Conservation (phyloP, 192 early-diverging fungal species). For the Podila clonocystis region DNA sequence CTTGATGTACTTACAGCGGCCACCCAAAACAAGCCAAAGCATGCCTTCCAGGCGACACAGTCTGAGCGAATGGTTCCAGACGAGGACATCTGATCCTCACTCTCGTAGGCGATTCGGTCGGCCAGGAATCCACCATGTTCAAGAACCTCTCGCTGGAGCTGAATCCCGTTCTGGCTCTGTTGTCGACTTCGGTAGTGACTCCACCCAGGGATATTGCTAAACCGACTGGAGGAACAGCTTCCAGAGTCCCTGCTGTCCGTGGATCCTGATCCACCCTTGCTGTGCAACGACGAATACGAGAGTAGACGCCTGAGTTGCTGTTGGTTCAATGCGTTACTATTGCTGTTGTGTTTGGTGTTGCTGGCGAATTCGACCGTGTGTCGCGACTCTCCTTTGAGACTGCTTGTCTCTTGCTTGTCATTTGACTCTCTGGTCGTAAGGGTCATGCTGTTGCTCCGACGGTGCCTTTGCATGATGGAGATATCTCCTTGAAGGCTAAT, state of each 20-base stretch:
- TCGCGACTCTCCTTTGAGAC: background rate
- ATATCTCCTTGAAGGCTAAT: background rate
- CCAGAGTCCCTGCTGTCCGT: background rate
- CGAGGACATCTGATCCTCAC: background rate
- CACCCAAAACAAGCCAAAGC: conserved; percentile 39
- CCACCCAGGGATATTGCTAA: conserved; percentile 23
- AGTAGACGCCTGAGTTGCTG: conserved; percentile 14
- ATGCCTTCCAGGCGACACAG: conserved; percentile 40
- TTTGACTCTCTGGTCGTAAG: background rate
- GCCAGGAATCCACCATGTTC: conserved; percentile 25
- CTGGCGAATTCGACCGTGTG: background rate
- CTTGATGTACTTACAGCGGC: conserved; percentile 23
- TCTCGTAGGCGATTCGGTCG: conserved; percentile 5
- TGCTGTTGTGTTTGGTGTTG: background rate
- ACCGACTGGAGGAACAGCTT: background rate
- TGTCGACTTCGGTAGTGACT: conserved; percentile 22
- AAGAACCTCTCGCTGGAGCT: conserved; percentile 21
- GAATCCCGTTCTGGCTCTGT: conserved; percentile 11
- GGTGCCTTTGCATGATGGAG: background rate
- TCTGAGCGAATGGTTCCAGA: conserved; percentile 7
- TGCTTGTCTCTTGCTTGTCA: background rate
- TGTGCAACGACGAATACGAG: conserved; percentile 19
- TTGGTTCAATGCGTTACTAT: conserved; percentile 9
- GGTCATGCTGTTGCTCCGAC: background rate
- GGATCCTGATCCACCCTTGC: background rate